A percentile compares a stretch with the other conserved stretches of the same genome.
Conservation (phyloP, 2,329 filamentous ascomycete species). For the Fusarium scirpi region DNA sequence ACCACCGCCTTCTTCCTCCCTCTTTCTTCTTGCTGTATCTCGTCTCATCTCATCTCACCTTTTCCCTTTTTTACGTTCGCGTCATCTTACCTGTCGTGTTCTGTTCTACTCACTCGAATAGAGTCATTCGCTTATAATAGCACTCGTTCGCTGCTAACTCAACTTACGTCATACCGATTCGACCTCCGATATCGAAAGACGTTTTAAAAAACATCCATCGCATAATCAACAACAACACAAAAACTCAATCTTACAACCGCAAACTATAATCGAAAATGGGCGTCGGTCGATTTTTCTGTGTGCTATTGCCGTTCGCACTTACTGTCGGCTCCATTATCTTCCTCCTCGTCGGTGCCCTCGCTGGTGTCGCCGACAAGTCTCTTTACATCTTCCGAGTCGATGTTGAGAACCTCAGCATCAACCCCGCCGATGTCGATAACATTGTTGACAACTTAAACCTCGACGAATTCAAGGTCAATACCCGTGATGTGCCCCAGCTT, state of each 20-base stretch:
- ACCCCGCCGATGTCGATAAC: slow-evolving; percentile 51
- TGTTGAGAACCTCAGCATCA: slow-evolving; percentile 66
- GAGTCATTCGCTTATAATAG: slow-evolving; percentile 33
- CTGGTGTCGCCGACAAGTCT: slow-evolving; percentile 67
- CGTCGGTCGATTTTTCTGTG: slow-evolving; percentile 84
- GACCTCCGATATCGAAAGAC: slow-evolving; percentile 28
- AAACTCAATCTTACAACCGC: not conserved
- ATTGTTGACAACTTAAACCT: slow-evolving; percentile 51
- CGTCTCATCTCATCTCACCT: slow-evolving; percentile 14
- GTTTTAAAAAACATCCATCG: not conserved
- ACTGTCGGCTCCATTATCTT: slow-evolving; percentile 82
- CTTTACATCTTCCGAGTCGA: slow-evolving; percentile 72
- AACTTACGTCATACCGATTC: slow-evolving; percentile 42
- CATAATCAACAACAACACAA: slow-evolving; percentile 16
- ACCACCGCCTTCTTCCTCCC: slow-evolving; percentile 29
- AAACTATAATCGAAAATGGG: slow-evolving; percentile 57
- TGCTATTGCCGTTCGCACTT: slow-evolving; percentile 86
- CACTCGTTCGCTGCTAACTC: slow-evolving; percentile 30
- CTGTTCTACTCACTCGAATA: slow-evolving; percentile 18
- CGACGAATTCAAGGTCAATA: slow-evolving; percentile 35
- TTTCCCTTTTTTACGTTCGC: slow-evolving; percentile 20
- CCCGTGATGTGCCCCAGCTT: slow-evolving; percentile 44
- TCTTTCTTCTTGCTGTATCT: slow-evolving; percentile 17
- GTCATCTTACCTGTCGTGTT: slow-evolving; percentile 14
- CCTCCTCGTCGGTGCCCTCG: slow-evolving; percentile 67